Evolutionary conservation across 495 filamentous ascomycete genomes (phyloP).

Genomic region (Chaetomium fimeti): DNA sequence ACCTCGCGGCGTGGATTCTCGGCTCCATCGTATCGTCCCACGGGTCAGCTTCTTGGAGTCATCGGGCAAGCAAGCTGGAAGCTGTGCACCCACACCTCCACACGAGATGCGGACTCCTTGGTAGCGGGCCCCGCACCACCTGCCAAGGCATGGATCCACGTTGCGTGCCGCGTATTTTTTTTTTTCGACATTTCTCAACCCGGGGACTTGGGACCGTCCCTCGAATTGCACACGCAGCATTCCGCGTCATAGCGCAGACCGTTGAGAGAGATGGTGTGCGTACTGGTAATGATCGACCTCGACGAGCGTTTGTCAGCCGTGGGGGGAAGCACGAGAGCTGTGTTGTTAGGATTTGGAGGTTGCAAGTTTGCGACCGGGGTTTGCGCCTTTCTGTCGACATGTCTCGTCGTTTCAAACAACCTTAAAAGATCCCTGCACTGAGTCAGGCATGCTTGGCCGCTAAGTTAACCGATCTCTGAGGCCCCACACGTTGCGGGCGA

Average conservation of each 20-base stretch:
- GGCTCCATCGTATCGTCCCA: background rate
- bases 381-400: slow-evolving; percentile 21
- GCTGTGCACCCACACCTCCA: background rate
- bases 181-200: background rate
- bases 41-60: background rate
- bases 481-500: background rate
- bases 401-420: slow-evolving; percentile 7
- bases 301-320: background rate
- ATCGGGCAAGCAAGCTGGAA: background rate
- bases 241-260: background rate
- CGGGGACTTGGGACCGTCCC: background rate
- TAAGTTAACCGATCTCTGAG: background rate
- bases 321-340: too few relatives aligned
- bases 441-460: background rate
- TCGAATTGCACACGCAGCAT: background rate
- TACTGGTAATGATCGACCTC: background rate
- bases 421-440: slow-evolving; percentile 8
- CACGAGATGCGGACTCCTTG: background rate
- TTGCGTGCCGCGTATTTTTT: slow-evolving; percentile 1
- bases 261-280: background rate
- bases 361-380: background rate
- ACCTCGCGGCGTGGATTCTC: background rate
- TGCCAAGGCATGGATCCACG: background rate
- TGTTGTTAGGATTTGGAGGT: background rate
- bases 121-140: background rate